Conservation (phyloP, 257 asterid species). For the Marsdenia floribunda region DNA sequence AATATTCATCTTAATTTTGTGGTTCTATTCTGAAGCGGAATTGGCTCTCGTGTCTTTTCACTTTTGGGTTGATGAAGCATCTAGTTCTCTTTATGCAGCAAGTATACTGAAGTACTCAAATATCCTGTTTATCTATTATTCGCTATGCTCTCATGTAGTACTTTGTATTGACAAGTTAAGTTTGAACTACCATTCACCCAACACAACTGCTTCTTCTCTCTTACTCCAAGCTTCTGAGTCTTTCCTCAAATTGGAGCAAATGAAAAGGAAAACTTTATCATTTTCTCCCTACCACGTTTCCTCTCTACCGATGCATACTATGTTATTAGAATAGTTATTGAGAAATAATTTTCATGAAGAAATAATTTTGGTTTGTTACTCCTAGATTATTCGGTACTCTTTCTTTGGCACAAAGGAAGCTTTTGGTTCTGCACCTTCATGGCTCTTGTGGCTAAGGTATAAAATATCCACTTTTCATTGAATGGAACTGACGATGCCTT, state of each 20-base stretch:
- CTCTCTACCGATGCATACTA: background rate
- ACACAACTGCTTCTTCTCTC: background rate
- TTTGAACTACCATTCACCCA: background rate
- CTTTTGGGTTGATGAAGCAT: background rate
- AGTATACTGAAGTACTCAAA: background rate
- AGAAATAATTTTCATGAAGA: background rate
- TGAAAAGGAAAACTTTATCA: too few species aligned
- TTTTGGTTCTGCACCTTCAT: conserved; percentile 68
- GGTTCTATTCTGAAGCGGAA: background rate
- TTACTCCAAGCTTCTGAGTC: background rate
- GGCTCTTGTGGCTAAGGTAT: conserved; percentile 82
- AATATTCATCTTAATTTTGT: background rate
- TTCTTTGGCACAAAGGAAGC: conserved; percentile 86
- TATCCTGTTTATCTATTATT: background rate
- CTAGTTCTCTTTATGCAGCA: background rate
- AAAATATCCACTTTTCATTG: background rate
- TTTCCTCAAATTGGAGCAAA: background rate
- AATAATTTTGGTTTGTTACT: background rate
- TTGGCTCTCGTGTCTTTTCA: background rate
- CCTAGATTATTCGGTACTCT: conserved; percentile 60
- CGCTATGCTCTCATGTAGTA: background rate
- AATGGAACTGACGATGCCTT: background rate
- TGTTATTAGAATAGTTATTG: background rate
- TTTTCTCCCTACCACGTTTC: too few species aligned
- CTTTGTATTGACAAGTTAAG: background rate